Base-by-base conservation (phyloP, 257 asterid species). In the Primulina huaijiensis region DNA sequence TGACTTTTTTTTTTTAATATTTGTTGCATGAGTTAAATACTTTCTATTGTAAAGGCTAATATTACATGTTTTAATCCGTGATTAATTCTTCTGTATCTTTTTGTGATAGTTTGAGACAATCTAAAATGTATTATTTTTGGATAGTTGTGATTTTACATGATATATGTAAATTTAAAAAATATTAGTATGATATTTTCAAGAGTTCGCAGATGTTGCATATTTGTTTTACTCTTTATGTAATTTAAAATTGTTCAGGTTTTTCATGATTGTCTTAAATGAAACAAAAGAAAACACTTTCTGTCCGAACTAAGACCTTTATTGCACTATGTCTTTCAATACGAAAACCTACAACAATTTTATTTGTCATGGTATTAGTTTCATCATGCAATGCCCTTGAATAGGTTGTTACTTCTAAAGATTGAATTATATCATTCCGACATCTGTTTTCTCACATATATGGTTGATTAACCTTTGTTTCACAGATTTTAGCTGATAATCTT, bases 401-500 rank as follows among this genome's bases (percentile, higher is more conserved):
- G 30, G 53, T 3, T 19, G 66, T 55, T 38, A 27, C 74, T 20
- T 21, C 50, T 68, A 9, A 71, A 20, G 29, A 19, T 19, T 60
- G 17, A 7, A 14, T 43, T 43, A 14, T 43, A 43, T 43, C n/a
- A 43, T 50, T 2, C 57, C 5, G 21, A 17, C 21, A 50, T 50
- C 57, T 19, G 8, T 63, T 9, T 38, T 1, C 31, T 21, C 33
- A 38, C 53, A 50, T 20, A 52, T 57, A 67, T 69, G 62, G 64
- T 46, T 38, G 55, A 23, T 25, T 27, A 30, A 30, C 60, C 67
- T n/a, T 73, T 50, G 20, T 67, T 67, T 72, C 62, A 55, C 88
- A 93, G 99, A 78, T 93, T 78, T 85, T 93, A 73, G 90, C 92
- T n/a, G 88, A 87, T 76, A 93, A 93, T 80, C 69, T 82, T 72